phyloP scores from a whole-genome alignment of 2,329 filamentous ascomycete genomes.

The Chalaropsis ovoidea region DNA sequence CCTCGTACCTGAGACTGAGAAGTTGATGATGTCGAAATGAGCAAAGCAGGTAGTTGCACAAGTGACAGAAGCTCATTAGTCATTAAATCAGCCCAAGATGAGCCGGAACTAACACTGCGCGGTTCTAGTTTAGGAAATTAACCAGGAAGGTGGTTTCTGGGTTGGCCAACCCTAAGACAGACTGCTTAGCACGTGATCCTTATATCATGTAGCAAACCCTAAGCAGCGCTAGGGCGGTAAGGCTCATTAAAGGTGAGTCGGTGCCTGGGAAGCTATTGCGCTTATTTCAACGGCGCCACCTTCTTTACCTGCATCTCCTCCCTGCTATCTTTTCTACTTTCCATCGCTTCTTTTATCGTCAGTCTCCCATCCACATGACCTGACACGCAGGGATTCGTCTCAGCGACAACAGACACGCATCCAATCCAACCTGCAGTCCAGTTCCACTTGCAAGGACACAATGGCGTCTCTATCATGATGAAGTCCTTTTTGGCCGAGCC shows the following conservation, averaged over 20 bases:
- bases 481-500: background rate
- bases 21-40: background rate
- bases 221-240: background rate
- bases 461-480: background rate
- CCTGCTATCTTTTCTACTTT: background rate
- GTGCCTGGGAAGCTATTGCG: background rate
- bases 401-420: background rate
- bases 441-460: background rate
- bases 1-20: background rate
- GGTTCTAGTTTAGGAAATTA: background rate
- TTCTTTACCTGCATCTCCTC: background rate
- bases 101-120: slow-evolving; percentile 1
- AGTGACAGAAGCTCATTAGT: background rate
- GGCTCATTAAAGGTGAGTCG: background rate
- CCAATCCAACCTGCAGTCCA: background rate
- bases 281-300: background rate
- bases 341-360: background rate
- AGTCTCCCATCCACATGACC: background rate
- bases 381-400: background rate
- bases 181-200: background rate
- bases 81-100: slow-evolving; percentile 3
- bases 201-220: background rate
- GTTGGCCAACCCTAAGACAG: background rate
- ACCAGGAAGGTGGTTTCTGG: background rate
- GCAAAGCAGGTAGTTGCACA: slow-evolving; percentile 1